These are phyloP conservation scores for Candida hispaniensis DNA, from an alignment of 805 yeast genomes.

Conservation along the genomic window DNA sequence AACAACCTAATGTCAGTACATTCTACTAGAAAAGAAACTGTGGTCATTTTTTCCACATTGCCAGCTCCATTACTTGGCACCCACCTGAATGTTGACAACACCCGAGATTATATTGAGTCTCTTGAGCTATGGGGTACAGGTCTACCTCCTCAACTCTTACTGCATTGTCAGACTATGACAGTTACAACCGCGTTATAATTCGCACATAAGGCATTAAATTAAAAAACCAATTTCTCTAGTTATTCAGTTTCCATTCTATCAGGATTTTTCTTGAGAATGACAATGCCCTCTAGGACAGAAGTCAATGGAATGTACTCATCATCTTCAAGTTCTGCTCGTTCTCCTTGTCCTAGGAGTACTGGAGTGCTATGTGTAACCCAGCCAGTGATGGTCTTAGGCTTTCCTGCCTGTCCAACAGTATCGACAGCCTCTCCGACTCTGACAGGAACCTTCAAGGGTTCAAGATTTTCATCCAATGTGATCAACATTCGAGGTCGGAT, in stretches of 20 bases:
- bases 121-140: conserved; percentile 72
- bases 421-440: conserved; percentile 99
- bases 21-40: conserved; percentile 45
- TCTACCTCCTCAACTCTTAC: conserved; percentile 69
- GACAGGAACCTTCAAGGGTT: conserved; percentile 89
- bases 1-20: conserved; percentile 69
- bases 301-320: conserved; percentile 83
- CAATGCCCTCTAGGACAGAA: conserved; percentile 82
- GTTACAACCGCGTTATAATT: conserved; percentile 89
- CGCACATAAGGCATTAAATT: no score
- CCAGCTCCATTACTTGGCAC: conserved; percentile 85
- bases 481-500: conserved; percentile 87
- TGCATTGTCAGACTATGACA: conserved; percentile 90
- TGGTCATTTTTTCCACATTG: conserved; percentile 74
- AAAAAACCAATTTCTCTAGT: no score
- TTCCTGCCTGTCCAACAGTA: conserved; percentile 98
- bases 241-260: conserved; percentile 36
- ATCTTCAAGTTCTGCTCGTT: conserved; percentile 92
- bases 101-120: conserved; percentile 64
- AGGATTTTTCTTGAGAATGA: conserved; percentile 82
- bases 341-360: conserved; percentile 84
- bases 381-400: conserved; percentile 96
- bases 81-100: conserved; percentile 54
- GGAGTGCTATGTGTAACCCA: conserved; percentile 99
- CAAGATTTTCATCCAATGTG: conserved; percentile 82